These are phyloP conservation scores for Amphibolis antarctica DNA, from an alignment of 106 monocot genomes.

Conservation along the genomic window DNA sequence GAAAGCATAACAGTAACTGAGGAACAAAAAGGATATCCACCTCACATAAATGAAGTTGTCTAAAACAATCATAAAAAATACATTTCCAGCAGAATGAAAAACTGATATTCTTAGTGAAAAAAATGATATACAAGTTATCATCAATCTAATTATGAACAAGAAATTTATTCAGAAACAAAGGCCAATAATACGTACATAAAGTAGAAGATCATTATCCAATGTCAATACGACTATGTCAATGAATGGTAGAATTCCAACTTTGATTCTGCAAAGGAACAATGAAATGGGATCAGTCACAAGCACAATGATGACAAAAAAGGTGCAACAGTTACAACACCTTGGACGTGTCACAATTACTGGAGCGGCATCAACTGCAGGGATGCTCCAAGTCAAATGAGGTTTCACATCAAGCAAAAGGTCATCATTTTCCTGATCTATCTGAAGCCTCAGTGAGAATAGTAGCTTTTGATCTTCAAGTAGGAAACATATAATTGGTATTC, in stretches of 20 bases:
- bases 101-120: no score
- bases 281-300: background rate
- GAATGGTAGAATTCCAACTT: slow-evolving; percentile 47
- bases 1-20: no score
- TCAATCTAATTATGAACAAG: background rate
- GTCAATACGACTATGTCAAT: slow-evolving; percentile 58
- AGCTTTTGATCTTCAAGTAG: slow-evolving; percentile 63
- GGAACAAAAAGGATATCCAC: no score
- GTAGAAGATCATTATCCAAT: slow-evolving; percentile 53
- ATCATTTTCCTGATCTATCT: slow-evolving; percentile 43
- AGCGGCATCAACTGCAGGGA: slow-evolving; percentile 71
- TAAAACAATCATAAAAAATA: no score
- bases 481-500: slow-evolving; percentile 65
- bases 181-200: slow-evolving; percentile 54
- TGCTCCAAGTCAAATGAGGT: slow-evolving; percentile 66
- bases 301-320: background rate
- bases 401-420: slow-evolving; percentile 47
- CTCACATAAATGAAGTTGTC: no score
- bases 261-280: slow-evolving; percentile 38
- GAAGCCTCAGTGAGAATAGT: slow-evolving; percentile 63
- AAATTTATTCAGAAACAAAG: background rate
- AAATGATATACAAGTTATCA: background rate
- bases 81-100: no score
- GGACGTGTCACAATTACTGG: slow-evolving; percentile 74
- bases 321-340: slow-evolving; percentile 30